These are phyloP conservation scores for Akanthomyces lecanii DNA, from an alignment of 2,329 filamentous ascomycete genomes.

Conservation along the genomic window DNA sequence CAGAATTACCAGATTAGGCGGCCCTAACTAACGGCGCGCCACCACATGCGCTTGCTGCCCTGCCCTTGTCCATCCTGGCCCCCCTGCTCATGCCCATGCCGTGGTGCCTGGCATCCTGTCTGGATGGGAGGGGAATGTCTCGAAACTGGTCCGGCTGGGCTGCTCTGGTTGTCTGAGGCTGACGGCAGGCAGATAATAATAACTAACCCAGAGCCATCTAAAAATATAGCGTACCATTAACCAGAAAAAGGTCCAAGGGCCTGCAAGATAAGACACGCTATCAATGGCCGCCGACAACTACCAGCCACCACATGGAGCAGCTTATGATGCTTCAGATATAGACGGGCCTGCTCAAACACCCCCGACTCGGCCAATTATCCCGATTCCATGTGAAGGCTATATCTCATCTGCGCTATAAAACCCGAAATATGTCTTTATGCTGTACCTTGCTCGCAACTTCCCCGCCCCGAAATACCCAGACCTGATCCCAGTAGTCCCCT, in stretches of 20 bases:
- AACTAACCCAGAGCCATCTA: too few species aligned
- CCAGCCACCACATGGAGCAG: slow-evolving; percentile 2
- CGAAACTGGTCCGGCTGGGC: slow-evolving; percentile 4
- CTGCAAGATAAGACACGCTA: not conserved
- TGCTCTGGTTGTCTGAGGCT: not conserved
- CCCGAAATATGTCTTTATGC: not conserved
- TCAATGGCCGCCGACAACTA: not conserved
- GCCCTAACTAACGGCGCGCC: slow-evolving; percentile 12
- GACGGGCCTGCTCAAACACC: not conserved
- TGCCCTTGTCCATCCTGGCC: slow-evolving; percentile 2
- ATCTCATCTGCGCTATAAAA: slow-evolving; percentile 2
- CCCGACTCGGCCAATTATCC: not conserved
- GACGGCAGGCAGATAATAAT: not conserved
- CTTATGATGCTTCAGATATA: not conserved
- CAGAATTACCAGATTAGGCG: slow-evolving; percentile 16
- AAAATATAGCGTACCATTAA: not conserved
- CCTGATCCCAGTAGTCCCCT: not conserved
- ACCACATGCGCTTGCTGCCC: slow-evolving; percentile 12
- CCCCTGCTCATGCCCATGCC: not conserved
- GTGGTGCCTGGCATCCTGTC: slow-evolving; percentile 4
- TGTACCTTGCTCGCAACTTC: not conserved
- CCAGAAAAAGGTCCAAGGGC: not conserved
- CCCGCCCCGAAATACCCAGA: not conserved
- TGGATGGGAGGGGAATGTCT: not conserved
- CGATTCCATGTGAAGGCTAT: slow-evolving; percentile 4